Evolutionary conservation across 164 flowering plant genomes (phyloP), one percentile per base, ranked within the genome.

Genomic region (Umbellularia californica): DNA sequence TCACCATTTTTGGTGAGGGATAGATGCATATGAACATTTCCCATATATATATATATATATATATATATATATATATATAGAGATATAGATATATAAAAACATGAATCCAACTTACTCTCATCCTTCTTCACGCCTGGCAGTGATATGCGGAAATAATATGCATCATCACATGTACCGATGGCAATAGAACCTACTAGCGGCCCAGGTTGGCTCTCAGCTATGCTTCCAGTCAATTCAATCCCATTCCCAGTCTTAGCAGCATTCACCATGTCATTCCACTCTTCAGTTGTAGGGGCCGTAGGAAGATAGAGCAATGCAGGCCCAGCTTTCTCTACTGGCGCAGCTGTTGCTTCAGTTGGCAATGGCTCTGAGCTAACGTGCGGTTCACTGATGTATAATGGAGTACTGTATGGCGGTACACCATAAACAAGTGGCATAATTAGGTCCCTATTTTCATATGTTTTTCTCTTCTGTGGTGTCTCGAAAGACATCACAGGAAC

Each of bases 121-220:
- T 87, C 88, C 80, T 87, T 86, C 69, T 68, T 81, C 7, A 92
- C 95, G 14, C 97, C 97, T 0, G 95, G 95, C 80, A 92, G 90
- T 33, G 95, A 84, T 9, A 88, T 80, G 0, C 90, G 90, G 68
- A 92, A 92, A 3, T 85, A 47, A 79, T 88, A 92, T 0, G 92
- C 77, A 62, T 90, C 92, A 1, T 84, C 85, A 50, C 82, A 79
- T 58, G 85, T 90, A 3, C 90, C 97, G 70, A 92, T 84, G 74
- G 91, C 92, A 78, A 88, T 69, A 1, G 78, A 79, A 41, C 97
- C 97, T 22, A 90, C 24, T 65, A 76, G 72, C 22, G 91, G 87
- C 71, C 97, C 92, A 3, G 87, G 65, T n/a, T 77, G 77, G 28
- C 86, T 88, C 75, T 51, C 79, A 9, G 92, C 88, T 22, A 89